These are phyloP conservation scores for Cutaneotrichosporon arboriforme DNA, from an alignment of 1,284 basidiomycete genomes.

Conservation along the genomic window DNA sequence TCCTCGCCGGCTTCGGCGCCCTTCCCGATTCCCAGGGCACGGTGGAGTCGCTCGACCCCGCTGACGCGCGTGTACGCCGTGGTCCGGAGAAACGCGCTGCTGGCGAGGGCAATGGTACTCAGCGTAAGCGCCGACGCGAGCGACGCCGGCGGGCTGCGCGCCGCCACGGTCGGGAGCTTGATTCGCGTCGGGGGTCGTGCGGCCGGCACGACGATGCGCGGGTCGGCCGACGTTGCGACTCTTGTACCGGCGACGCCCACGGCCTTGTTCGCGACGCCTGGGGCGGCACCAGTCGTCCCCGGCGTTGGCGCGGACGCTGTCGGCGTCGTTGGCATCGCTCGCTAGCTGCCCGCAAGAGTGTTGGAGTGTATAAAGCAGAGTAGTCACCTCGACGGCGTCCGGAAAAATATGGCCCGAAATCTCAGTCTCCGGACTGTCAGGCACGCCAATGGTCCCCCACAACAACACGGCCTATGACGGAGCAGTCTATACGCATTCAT, in stretches of 20 bases:
- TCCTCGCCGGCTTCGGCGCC: conserved; percentile 33
- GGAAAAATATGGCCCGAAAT: too few species aligned
- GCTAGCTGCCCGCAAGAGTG: too few species aligned
- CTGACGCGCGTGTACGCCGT: conserved; percentile 62
- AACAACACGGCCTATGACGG: too few species aligned
- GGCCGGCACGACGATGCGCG: not conserved
- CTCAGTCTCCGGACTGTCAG: not conserved
- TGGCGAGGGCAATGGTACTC: conserved; percentile 58
- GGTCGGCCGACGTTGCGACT: not conserved
- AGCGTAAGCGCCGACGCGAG: conserved; percentile 37
- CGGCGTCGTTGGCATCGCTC: too few species aligned
- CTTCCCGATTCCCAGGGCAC: conserved; percentile 55
- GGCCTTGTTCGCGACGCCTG: too few species aligned
- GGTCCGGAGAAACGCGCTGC: conserved; percentile 67
- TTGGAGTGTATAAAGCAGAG: too few species aligned
- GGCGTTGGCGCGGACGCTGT: too few species aligned
- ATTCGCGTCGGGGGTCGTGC: not conserved
- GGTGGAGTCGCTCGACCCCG: conserved; percentile 61
- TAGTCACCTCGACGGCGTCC: too few species aligned
- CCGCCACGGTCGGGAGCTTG: not conserved
- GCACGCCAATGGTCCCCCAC: too few species aligned
- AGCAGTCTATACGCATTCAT: too few species aligned
- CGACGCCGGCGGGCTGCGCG: conserved; percentile 10
- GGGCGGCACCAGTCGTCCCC: too few species aligned
- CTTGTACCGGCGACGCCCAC: not conserved